Evolutionary conservation across 257 asterid species (phyloP).

Genomic region (Solanum infundibuliforme): DNA sequence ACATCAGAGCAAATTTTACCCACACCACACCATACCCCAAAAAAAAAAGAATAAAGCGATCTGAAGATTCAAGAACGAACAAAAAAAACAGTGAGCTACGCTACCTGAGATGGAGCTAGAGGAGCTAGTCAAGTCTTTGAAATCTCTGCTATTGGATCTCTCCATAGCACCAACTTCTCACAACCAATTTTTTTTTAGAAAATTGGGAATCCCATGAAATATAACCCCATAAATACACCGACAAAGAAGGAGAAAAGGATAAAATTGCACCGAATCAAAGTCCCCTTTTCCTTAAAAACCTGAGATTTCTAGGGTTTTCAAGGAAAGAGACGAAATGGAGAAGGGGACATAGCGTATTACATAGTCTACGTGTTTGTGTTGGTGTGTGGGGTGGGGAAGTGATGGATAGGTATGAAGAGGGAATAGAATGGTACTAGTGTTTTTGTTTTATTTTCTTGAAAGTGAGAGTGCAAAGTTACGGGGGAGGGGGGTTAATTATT

Average conservation of each 20-base stretch:
- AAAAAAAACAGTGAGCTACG: background rate
- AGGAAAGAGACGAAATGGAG: background rate
- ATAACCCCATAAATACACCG: background rate
- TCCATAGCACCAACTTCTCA: background rate
- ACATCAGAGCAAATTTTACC: background rate
- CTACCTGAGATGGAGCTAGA: slow-evolving; percentile 6
- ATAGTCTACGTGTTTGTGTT: background rate
- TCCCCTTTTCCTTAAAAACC: background rate
- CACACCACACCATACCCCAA: background rate
- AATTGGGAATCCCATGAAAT: background rate
- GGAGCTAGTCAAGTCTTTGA: slow-evolving; percentile 2
- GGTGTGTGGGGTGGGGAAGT: background rate
- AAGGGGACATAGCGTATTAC: background rate
- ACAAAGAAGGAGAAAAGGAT: background rate
- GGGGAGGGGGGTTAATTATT: background rate
- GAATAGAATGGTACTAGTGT: background rate
- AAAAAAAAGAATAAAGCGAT: background rate
- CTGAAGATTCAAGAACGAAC: background rate
- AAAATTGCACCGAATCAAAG: slow-evolving; percentile 1
- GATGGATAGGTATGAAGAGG: background rate
- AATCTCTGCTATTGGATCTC: slow-evolving; percentile 3
- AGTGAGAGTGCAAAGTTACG: background rate
- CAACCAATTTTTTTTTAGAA: background rate
- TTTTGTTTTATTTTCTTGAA: background rate
- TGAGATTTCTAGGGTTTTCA: slow-evolving; percentile 3